phyloP scores from a whole-genome alignment of 345 rosid genomes.

The Eucalyptus pauciflora region DNA sequence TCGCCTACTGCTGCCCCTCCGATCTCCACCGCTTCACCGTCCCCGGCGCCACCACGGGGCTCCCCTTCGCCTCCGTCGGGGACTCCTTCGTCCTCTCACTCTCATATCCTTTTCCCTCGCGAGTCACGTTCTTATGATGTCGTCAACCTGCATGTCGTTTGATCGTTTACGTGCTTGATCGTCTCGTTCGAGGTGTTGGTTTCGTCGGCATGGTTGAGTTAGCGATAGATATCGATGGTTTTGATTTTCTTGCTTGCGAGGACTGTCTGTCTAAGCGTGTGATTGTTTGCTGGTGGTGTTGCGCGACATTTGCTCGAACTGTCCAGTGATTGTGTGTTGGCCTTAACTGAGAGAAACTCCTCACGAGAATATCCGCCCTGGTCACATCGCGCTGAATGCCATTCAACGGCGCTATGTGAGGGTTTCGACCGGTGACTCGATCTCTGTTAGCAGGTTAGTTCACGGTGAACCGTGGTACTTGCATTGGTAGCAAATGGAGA shows the following conservation, averaged over 20 bases:
- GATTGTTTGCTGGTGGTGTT: not conserved
- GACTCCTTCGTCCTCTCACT: constrained; percentile 64
- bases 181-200: not conserved
- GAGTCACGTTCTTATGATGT: not conserved
- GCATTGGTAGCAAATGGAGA: not conserved
- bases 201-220: not conserved
- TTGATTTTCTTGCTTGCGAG: not conserved
- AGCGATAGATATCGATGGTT: not conserved
- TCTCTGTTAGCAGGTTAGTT: constrained; percentile 59
- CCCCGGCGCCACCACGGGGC: constrained; percentile 40
- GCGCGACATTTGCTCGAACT: not conserved
- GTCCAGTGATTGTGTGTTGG: not conserved
- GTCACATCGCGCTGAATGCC: constrained; percentile 63
- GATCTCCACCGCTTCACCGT: constrained; percentile 73
- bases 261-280: not conserved
- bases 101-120: constrained; percentile 57
- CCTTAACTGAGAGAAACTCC: constrained; percentile 61
- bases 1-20: constrained; percentile 77
- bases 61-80: constrained; percentile 57
- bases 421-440: constrained; percentile 73
- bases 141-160: not conserved
- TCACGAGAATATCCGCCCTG: constrained; percentile 53
- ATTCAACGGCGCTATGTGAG: constrained; percentile 76
- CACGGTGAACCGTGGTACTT: not conserved
- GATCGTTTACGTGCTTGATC: not conserved